A percentile compares a stretch with the other conserved stretches of the same genome.
phyloP scores from a whole-genome alignment of 176 grass and related monocot genomes.

The Avena atlantica region DNA sequence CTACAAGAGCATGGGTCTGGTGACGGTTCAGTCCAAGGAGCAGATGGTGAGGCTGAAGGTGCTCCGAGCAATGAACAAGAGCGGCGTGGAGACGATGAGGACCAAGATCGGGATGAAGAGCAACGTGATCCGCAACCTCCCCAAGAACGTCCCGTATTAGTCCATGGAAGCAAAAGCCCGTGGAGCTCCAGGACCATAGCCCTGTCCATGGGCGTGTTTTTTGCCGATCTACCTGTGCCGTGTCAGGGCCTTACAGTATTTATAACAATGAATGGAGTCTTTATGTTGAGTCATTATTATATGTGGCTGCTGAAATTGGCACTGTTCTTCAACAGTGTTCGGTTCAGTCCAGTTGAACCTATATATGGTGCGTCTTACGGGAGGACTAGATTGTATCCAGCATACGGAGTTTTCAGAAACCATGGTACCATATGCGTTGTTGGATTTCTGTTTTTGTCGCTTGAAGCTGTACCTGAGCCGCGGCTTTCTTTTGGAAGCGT shows the following conservation, averaged over 20 bases:
- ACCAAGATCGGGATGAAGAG: slow-evolving; percentile 90
- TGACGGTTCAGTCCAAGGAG: slow-evolving; percentile 87
- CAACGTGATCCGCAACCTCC: slow-evolving; percentile 94
- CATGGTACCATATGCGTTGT: not conserved
- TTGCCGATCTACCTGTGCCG: slow-evolving; percentile 1
- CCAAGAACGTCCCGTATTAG: slow-evolving; percentile 89
- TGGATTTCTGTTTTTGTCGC: not conserved
- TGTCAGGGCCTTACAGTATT: not conserved
- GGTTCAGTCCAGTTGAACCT: not conserved
- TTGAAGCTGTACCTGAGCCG: not conserved
- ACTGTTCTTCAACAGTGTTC: not conserved
- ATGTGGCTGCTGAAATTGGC: not conserved
- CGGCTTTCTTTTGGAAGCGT: no score
- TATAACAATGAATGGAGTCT: not conserved
- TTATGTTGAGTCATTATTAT: not conserved
- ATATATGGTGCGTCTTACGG: not conserved
- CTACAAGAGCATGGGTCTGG: slow-evolving; percentile 89
- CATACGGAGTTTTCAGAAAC: not conserved
- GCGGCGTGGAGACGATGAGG: slow-evolving; percentile 75
- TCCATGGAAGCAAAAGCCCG: not conserved
- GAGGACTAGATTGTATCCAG: not conserved
- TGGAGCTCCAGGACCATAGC: no score
- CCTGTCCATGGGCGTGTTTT: slow-evolving; percentile 20
- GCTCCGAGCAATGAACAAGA: slow-evolving; percentile 71
- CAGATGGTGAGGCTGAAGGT: slow-evolving; percentile 87